Base-by-base conservation (phyloP, 805 yeast genomes). In the Candida gorgasii region DNA sequence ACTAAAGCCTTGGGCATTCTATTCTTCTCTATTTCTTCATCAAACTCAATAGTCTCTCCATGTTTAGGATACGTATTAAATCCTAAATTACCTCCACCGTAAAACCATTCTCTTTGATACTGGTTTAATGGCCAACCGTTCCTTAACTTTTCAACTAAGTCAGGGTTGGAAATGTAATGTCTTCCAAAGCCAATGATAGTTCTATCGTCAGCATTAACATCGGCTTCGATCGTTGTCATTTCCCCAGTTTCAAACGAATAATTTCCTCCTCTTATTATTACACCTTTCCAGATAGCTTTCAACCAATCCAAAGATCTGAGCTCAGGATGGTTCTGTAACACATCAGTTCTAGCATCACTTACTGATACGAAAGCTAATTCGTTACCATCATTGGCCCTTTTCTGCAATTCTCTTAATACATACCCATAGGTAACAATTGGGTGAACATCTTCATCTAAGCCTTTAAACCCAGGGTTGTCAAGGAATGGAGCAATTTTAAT, bases 121-220 rank as follows among this genome's bases (percentile, higher is more conserved):
- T 16, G 29, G 23, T 39, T 44, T 33, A 47, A 43, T n/a, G 24
- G 40, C 12, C 32, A 12, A 8, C 47, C 76, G 13, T 69, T 53
- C 33, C 57, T 53, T 19, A 74, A 55, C 44, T 73, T 62, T 12
- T 58, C 30, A 3, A 60, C 62, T 15, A 74, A 58, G 50, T 74
- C 78, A 4, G 78, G 79, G 47, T 73, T 75, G 1, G 78, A 60
- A n/a, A 65, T 64, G 49, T 48, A 73, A 44, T 60, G 62, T 50
- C 78, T 60, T n/a, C 70, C 59, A 40, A 58, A 54, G 9, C 65
- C 75, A 45, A 74, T 59, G 39, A 75, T 55, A 3, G 83, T 77
- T 51, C 75, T 61, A 24, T 49, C 50, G 31, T 56, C 54, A 8
- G 33, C 34, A 28, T 37, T 43, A n/a, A 39, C 46, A 15, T 33